Evolutionary conservation across 129 eudicot species (phyloP), one percentile per base, ranked within the genome.

Genomic region (Centella asiatica): DNA sequence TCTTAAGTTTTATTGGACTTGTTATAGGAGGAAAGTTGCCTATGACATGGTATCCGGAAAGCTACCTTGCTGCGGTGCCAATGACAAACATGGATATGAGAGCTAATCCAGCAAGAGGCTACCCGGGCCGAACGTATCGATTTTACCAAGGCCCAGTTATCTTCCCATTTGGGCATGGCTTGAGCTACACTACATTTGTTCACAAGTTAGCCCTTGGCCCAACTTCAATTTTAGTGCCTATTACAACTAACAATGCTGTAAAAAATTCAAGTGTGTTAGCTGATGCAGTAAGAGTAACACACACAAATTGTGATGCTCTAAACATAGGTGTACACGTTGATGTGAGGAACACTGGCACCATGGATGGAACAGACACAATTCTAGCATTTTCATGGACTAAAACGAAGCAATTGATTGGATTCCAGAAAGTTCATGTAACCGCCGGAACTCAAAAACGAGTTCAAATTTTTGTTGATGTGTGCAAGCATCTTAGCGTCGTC

Each of bases 11-110:
- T n/a, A n/a, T n/a, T n/a, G n/a, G n/a, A 33, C 29, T 40, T 19
- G 10, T 42, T 40, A 5, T 42, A 90, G 98, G 98, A 34, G 98
- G 94, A 39, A 84, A 69, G 64, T 62, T 92, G 66, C 98, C 98
- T 9, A 78, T 84, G 90, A 92, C 98, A 77, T 92, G 98, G 98
- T 92, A 92, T 42, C 95, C 96, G 63, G 88, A 92, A 69, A 68
- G 57, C 32, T 92, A 92, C 55, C 68, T 84, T 54, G 74, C 88
- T 49, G 78, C 77, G 69, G 77, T 77, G 45, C 85, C 98, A 57
- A 92, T 92, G 98, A 80, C 96, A 37, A 78, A 81, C 56, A 85
- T 92, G 95, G 82, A 66, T 40, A 75, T 92, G 90, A 77, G 87
- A 64, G 94, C 94, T 13, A 76, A 92, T 68, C 96, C 90, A 31